phyloP scores from a whole-genome alignment of 1,284 basidiomycete genomes.

The Cryptococcus sp. region DNA sequence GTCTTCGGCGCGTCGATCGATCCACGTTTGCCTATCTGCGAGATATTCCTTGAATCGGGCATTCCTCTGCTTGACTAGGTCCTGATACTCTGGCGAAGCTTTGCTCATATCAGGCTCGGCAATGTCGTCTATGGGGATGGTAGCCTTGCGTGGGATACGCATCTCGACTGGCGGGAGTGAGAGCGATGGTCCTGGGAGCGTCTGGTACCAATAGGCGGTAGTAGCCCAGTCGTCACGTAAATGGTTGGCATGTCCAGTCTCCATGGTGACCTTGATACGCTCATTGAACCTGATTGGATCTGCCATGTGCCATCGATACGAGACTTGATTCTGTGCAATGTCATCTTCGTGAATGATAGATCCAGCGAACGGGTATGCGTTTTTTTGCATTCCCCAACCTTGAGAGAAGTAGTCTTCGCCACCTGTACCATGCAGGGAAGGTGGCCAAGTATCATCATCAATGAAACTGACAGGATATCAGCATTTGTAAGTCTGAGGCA shows the following conservation, averaged over 20 bases:
- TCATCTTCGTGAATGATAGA: conserved; percentile 1
- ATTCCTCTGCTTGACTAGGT: conserved; percentile 2
- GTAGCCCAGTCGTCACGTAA: conserved; percentile 1
- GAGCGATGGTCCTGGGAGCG: background rate
- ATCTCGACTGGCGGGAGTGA: background rate
- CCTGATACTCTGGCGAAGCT: conserved; percentile 51
- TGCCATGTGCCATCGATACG: background rate
- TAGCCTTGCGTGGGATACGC: background rate
- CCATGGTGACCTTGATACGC: background rate
- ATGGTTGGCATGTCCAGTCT: background rate
- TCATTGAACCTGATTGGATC: background rate
- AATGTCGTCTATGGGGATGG: background rate
- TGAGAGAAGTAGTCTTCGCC: conserved; percentile 5
- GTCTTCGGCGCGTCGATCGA: background rate
- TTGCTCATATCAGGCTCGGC: background rate
- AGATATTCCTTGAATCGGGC: conserved; percentile 4
- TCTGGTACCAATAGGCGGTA: conserved; percentile 2
- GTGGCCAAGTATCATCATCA: conserved; percentile 1
- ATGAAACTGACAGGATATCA: background rate
- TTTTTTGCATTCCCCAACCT: conserved; percentile 4
- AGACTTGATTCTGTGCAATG: background rate
- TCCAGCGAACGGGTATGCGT: background rate
- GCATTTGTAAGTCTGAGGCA: background rate
- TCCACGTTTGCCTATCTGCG: conserved; percentile 1
- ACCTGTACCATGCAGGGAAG: conserved; percentile 1